Conservation (phyloP, 2,329 filamentous ascomycete species). For the Penicillium crustosum region DNA sequence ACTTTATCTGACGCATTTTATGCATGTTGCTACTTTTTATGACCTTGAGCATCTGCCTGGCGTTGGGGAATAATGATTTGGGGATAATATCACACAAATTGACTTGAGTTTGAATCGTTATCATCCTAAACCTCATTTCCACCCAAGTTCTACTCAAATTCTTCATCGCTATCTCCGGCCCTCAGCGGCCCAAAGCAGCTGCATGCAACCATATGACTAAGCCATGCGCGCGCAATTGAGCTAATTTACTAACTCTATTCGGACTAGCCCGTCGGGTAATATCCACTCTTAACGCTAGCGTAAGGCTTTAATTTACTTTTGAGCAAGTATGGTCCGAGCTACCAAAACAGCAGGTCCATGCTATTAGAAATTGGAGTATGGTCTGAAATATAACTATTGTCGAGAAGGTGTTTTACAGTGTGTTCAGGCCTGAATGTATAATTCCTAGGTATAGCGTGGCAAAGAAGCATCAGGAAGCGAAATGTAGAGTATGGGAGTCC, state of each 20-base stretch:
- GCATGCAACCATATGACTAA: conserved; percentile 1
- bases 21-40: background rate
- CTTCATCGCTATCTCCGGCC: background rate
- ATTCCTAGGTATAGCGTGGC: background rate
- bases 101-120: background rate
- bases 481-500: background rate
- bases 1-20: background rate
- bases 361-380: background rate
- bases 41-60: background rate
- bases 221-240: conserved; percentile 4
- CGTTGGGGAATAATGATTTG: background rate
- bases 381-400: background rate
- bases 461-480: background rate
- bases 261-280: background rate
- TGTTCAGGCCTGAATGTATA: accelerated
- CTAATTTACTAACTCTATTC: background rate
- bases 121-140: background rate
- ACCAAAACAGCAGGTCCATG: background rate
- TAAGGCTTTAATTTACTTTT: background rate
- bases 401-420: too few relatives aligned
- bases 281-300: background rate
- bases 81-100: background rate
- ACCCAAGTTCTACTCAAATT: background rate
- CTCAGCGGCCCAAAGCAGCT: background rate
- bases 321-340: background rate